These are phyloP conservation scores for Boletellus emodensis DNA, from an alignment of 768 basidiomycete species.

Conservation along the genomic window DNA sequence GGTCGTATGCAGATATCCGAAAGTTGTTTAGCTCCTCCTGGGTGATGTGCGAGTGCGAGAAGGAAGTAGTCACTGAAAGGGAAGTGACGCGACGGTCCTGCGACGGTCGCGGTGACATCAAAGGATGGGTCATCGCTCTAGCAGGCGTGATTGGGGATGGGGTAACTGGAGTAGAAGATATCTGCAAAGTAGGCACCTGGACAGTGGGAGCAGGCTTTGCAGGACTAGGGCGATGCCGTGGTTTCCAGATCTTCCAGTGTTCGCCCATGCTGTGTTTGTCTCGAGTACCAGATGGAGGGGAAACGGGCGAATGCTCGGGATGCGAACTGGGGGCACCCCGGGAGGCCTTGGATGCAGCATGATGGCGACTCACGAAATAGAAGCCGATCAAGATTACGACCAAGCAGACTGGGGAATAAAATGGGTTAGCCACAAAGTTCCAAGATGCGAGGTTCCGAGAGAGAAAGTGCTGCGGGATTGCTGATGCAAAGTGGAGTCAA, in stretches of 20 bases:
- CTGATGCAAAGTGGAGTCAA: neutral
- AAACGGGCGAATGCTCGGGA: neutral
- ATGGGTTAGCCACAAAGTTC: slow-evolving; percentile 9
- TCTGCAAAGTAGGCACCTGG: slow-evolving; percentile 1
- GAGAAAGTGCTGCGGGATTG: neutral
- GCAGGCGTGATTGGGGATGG: neutral
- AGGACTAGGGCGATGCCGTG: slow-evolving; percentile 3
- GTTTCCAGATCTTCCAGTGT: slow-evolving; percentile 18
- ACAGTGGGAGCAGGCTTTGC: neutral
- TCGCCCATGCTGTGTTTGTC: slow-evolving; percentile 2
- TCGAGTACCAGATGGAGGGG: neutral
- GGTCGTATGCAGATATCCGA: slow-evolving; percentile 22
- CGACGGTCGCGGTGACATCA: slow-evolving; percentile 5
- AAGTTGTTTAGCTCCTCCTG: slow-evolving; percentile 23
- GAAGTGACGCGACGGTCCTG: slow-evolving; percentile 18
- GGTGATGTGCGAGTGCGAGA: slow-evolving; percentile 21
- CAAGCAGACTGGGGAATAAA: slow-evolving; percentile 19
- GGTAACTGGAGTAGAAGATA: neutral
- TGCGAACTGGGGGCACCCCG: neutral
- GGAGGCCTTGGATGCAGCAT: slow-evolving; percentile 1
- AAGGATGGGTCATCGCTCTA: neutral
- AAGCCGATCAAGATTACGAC: slow-evolving; percentile 25
- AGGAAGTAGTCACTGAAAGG: slow-evolving; percentile 20
- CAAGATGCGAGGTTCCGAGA: neutral
- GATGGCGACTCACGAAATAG: slow-evolving; percentile 22